Evolutionary conservation across 2,329 filamentous ascomycete species (phyloP).

Genomic region (Apiospora kogelbergensis): DNA sequence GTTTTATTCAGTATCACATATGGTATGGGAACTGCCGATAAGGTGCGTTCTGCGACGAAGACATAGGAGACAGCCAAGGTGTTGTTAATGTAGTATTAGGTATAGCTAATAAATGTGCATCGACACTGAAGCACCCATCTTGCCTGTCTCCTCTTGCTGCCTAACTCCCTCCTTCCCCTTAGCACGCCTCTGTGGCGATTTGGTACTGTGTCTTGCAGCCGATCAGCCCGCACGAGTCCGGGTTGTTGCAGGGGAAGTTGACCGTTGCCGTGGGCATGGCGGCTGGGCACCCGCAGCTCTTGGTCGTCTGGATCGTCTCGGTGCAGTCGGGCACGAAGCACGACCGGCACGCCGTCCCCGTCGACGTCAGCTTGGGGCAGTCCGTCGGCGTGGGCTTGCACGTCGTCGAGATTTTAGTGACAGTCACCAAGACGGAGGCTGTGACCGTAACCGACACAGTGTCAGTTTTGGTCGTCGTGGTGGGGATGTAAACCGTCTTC

Average conservation of each 20-base stretch:
- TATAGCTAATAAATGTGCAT: neutral
- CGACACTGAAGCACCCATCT: neutral
- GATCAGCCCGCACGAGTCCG: neutral
- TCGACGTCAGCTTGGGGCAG: slow-evolving; percentile 7
- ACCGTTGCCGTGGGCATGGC: slow-evolving; percentile 2
- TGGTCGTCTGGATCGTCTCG: neutral
- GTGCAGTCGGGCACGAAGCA: slow-evolving; percentile 12
- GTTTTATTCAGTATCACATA: neutral
- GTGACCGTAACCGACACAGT: neutral
- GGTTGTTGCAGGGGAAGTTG: slow-evolving; percentile 6
- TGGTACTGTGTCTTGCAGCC: slow-evolving; percentile 4
- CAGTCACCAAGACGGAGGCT: neutral
- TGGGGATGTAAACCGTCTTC: neutral
- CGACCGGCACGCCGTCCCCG: slow-evolving; percentile 2
- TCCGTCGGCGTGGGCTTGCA: slow-evolving; percentile 5
- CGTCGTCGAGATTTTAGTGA: slow-evolving; percentile 1
- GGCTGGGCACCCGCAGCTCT: slow-evolving; percentile 11
- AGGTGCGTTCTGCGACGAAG: neutral
- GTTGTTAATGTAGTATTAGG: neutral
- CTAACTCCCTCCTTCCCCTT: neutral
- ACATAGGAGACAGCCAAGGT: neutral
- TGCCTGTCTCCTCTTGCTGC: neutral
- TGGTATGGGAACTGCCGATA: neutral
- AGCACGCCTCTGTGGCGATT: slow-evolving; percentile 5
- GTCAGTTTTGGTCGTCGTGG: neutral